phyloP scores from a whole-genome alignment of 495 filamentous ascomycete species.

The Daldinia decipiens region DNA sequence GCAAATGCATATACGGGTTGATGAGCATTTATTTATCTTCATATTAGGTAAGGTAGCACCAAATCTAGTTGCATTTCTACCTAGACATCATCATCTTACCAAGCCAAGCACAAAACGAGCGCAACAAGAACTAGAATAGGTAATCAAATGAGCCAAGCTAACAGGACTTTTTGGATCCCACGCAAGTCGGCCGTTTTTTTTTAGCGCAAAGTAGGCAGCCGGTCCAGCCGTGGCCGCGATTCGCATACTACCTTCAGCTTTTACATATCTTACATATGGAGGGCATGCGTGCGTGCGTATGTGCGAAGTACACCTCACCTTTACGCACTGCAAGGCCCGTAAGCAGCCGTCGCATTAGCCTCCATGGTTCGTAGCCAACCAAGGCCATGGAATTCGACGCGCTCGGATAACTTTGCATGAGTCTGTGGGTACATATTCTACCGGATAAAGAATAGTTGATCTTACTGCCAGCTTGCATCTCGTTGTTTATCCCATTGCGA shows the following conservation, averaged over 20 bases:
- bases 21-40: slow-evolving; percentile 1
- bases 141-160: slow-evolving; percentile 7
- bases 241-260: slow-evolving; percentile 20
- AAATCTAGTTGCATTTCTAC: not conserved
- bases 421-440: slow-evolving; percentile 43
- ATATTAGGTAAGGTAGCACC: not conserved
- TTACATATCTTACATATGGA: not conserved
- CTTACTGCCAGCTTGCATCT: slow-evolving; percentile 26
- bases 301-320: not conserved
- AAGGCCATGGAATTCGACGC: slow-evolving; percentile 23
- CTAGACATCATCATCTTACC: slow-evolving; percentile 2
- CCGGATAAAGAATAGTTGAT: slow-evolving; percentile 44
- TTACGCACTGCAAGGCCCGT: slow-evolving; percentile 34
- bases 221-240: slow-evolving; percentile 38
- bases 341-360: slow-evolving; percentile 41
- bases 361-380: slow-evolving; percentile 33
- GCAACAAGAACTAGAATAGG: not conserved
- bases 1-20: not conserved
- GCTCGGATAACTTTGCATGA: slow-evolving; percentile 44
- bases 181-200: slow-evolving; percentile 15
- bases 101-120: not conserved
- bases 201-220: slow-evolving; percentile 33
- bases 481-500: slow-evolving; percentile 28
- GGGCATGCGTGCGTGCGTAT: not conserved
- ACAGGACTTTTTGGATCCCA: slow-evolving; percentile 24